Evolutionary conservation across 345 rosid species (phyloP), one percentile per base, ranked within the genome.

Genomic region (Excoecaria agallocha): DNA sequence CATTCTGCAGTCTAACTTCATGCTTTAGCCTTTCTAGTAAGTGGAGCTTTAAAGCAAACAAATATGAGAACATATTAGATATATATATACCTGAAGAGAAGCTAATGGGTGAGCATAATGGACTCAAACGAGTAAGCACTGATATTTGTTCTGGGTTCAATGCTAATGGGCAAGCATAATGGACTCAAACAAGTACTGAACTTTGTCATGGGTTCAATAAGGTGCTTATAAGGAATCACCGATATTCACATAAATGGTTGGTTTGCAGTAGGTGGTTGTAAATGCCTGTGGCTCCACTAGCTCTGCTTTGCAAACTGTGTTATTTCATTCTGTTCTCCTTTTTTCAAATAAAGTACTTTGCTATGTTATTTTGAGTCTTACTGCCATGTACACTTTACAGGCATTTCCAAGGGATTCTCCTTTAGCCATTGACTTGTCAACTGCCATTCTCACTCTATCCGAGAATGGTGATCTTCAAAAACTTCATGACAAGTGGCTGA

Each of bases 351-450:
- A 57, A 13, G 10, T 43, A 12, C 20, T 35, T 12, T 57, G 19
- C 51, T 22, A 50, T 51, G 56, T 41, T 35, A 59, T 20, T 30
- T 55, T 71, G 62, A 77, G 49, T 43, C 37, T 63, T 19, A 66
- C 49, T 35, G 19, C 15, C 4, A 17, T 59, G 10, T 79, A 12
- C 56, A 37, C 72, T 66, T 66, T 61, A 45, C 68, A 94, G 98
- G 97, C 93, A 75, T 94, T 94, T 79, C 93, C 90, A 1, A 85
- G 94, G 82, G 97, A 88, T 84, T 92, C 97, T 58, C 98, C 96
- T 2, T 82, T 94, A 79, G 90, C 92, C 15, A 39, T 91, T 9
- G 98, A 94, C 83, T 84, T 92, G 91, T 94, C 98, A 45, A 94
- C 96, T 0, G 97, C 98, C 15, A 84, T 94, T 72, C 91, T 94